Evolutionary conservation across 441 rosid genomes (phyloP), one percentile per base, ranked within the genome.

Genomic region (Aquilaria agallochum): DNA sequence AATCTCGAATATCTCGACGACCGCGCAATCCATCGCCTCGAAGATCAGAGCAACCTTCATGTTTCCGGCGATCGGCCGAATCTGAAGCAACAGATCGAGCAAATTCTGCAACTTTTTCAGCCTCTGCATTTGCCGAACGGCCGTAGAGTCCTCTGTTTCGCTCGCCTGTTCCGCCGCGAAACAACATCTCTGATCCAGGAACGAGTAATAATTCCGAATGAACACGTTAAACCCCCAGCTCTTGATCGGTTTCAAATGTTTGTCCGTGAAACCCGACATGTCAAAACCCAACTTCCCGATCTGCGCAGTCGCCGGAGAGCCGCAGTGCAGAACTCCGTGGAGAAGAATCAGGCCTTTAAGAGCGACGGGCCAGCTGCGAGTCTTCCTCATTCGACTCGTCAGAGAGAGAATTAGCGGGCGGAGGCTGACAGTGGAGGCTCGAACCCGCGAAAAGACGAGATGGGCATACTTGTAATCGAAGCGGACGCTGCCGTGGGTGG

Each of bases 1-100:
- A 32, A 83, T 75, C 42, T 80, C 83, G 60, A 76, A 78, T 46
- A 88, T 77, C 56, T 89, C 91, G 34, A 81, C 53, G 15, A 81
- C 64, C 1, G 84, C 61, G 55, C 91, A 87, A 71, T 85, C 88
- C 91, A 89, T 80, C 4, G 89, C 94, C 68, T 89, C 96, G 2
- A 77, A 73, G 11, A 87, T 72, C 40, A 89, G 63, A 7, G 46
- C 53, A 46, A 49, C 70, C 64, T 51, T 80, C 88, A 87, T 87
- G 54, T 70, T 80, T 2, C 67, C 67, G 5, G 68, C 72, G 11
- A 59, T 47, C 0, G 94, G 91, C 11, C 71, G 72, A 9, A 89
- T 65, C 50, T 77, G 86, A n/a, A 89, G 79, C 59, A 87, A 59
- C 60, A 79, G 34, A 51, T 83, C 87, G 1, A 89, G 84, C 56